A percentile compares a stretch with the other conserved stretches of the same genome.
Evolutionary conservation across 2,329 filamentous ascomycete species (phyloP).

Genomic region (Trichoderma guizhouense): DNA sequence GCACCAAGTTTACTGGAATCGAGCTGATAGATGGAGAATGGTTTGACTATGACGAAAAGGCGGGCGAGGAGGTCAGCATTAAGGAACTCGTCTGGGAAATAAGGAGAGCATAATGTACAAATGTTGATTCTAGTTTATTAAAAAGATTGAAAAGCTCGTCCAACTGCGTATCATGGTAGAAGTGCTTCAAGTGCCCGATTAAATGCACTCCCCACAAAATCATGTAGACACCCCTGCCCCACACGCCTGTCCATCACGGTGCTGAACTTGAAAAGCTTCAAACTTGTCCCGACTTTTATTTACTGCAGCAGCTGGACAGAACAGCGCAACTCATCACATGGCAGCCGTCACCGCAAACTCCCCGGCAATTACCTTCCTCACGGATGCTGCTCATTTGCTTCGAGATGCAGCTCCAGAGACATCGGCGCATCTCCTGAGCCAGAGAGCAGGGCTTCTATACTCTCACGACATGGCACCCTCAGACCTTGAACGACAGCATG

Average conservation of each 20-base stretch:
- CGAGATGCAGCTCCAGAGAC: slow-evolving; percentile 50
- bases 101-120: slow-evolving; percentile 55
- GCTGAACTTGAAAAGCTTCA: slow-evolving; percentile 8
- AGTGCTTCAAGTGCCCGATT: not conserved
- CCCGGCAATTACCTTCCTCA: slow-evolving; percentile 45
- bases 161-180: not conserved
- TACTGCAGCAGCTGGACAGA: not conserved
- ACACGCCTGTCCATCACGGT: slow-evolving; percentile 10
- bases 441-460: slow-evolving; percentile 48
- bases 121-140: not conserved
- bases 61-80: slow-evolving; percentile 86
- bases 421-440: slow-evolving; percentile 58
- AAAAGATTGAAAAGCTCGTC: not conserved
- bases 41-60: slow-evolving; percentile 98
- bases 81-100: slow-evolving; percentile 88
- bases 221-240: not conserved
- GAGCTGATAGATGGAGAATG: slow-evolving; percentile 89
- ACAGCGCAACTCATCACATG: not conserved
- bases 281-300: not conserved
- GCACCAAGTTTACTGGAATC: slow-evolving; percentile 75
- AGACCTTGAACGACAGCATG: slow-evolving; percentile 51
- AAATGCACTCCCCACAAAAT: not conserved
- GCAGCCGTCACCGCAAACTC: slow-evolving; percentile 17
- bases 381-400: slow-evolving; percentile 58
- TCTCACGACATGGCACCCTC: slow-evolving; percentile 43